phyloP scores from a whole-genome alignment of 495 filamentous ascomycete genomes.

The Penicillium steckii region DNA sequence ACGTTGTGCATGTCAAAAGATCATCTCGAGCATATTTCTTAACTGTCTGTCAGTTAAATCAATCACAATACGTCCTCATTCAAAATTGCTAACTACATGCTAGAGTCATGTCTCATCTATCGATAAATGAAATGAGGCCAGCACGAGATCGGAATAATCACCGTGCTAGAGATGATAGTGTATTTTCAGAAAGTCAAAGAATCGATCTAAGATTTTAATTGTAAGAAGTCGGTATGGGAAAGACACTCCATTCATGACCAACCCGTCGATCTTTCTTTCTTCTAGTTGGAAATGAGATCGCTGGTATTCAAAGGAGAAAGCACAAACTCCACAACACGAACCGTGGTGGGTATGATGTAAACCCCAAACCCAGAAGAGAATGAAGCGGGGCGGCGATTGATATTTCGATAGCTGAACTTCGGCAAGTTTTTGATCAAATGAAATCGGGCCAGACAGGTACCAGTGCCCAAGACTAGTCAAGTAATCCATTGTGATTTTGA shows the following conservation, averaged over 20 bases:
- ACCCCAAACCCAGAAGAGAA: not conserved
- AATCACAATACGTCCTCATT: not conserved
- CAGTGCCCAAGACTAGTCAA: not conserved
- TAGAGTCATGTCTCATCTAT: slow-evolving; percentile 2
- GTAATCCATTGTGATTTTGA: not conserved
- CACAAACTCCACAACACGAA: slow-evolving; percentile 1
- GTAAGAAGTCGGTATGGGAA: slow-evolving; percentile 1
- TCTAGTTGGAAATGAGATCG: not conserved
- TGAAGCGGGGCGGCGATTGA: not conserved
- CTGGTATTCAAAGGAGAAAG: not conserved
- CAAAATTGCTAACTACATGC: not conserved
- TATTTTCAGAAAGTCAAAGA: slow-evolving; percentile 2
- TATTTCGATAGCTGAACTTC: slow-evolving; percentile 1
- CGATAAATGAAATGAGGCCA: slow-evolving; percentile 1
- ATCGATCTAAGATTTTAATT: slow-evolving; percentile 1
- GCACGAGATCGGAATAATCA: not conserved
- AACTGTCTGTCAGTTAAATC: not conserved
- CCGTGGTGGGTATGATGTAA: not conserved
- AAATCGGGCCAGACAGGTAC: not conserved
- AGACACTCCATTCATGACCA: slow-evolving; percentile 1
- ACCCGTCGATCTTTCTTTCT: not conserved
- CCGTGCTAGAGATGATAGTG: not conserved
- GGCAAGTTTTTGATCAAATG: not conserved
- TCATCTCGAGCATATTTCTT: not conserved
- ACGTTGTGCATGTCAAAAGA: not conserved